Base-by-base conservation (phyloP, 2,329 filamentous ascomycete genomes). In the Aspergillus terreus region DNA sequence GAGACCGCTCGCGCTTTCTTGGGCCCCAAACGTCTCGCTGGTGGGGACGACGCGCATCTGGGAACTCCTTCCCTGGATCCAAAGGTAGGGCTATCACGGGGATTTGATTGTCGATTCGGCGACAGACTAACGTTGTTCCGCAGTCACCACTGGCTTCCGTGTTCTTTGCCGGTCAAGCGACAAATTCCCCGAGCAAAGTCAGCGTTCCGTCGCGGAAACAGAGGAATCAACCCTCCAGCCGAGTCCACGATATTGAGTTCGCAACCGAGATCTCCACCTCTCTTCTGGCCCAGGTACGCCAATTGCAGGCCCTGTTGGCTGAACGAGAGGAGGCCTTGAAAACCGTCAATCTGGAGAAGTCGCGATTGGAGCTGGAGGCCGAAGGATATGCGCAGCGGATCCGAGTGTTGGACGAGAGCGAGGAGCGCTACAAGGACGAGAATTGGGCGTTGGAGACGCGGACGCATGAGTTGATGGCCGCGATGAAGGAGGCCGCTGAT, bases 191-290 rank as follows among this genome's bases (percentile, higher is more conserved):
- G 2, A 91, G 89, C 41, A 99, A 97, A 74, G 79, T 95, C 56
- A 88, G 81, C 62, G 88, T 94, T 7, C 91, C 91, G 1, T 92
- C 89, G 60, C 84, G 92, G 60, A 94, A 92, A 69, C 82, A 94
- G 67, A 83, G 94, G 50, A 97, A 97, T 62, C 92, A 96, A 67
- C 88, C 90, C 2, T 83, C 87, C 9, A 94, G 86, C 66, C 85
- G 92, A 47, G 86, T 95, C 11, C 91, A 97, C 68, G 94, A 99
- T 65, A 95, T 99, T 66, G 91, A 96, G 63, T 95, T 99, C 66
- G 94, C 92, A n/a, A 92, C 94, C 46, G 92, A 99, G 67, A 96
- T 99, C 63, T 96, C 91, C 66, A 96, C 90, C 5, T 96, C 91
- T 2, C 79, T 99, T 47, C 86, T 99, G 47, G 85, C 88, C n/a